These are phyloP conservation scores for Staphylotrichum longicolle DNA, from an alignment of 495 filamentous ascomycete species.

Conservation along the genomic window DNA sequence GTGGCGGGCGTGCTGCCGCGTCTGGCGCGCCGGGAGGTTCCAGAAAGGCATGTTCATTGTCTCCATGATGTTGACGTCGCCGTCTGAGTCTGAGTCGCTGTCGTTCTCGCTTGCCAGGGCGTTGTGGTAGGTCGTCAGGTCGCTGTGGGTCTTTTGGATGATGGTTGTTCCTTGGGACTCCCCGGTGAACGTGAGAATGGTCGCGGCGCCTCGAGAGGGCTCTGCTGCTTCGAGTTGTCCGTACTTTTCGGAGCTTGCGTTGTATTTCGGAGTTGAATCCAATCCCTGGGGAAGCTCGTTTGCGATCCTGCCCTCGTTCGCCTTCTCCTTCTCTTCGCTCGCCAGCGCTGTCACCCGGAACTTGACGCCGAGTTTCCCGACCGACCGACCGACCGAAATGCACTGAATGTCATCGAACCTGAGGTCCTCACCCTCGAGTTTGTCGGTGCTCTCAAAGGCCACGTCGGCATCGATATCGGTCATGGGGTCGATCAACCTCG, in stretches of 20 bases:
- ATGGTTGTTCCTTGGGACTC: background rate
- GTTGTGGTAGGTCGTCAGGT: background rate
- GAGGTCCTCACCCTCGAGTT: slow-evolving; percentile 9
- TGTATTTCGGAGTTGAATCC: background rate
- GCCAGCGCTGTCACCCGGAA: no score
- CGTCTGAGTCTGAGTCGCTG: background rate
- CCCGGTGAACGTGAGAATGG: background rate
- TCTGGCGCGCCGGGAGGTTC: slow-evolving; percentile 1
- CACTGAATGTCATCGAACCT: slow-evolving; percentile 26
- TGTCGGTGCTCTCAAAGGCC: slow-evolving; percentile 5
- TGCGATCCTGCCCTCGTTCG: background rate
- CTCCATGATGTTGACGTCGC: slow-evolving; percentile 13
- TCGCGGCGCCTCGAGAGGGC: background rate
- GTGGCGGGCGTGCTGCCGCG: background rate
- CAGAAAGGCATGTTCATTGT: slow-evolving; percentile 25
- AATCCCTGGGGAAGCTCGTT: background rate
- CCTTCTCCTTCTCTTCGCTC: background rate
- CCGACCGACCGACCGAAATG: slow-evolving; percentile 21
- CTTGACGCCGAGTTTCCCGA: background rate
- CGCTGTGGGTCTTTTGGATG: slow-evolving; percentile 1
- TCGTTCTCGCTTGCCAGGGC: background rate
- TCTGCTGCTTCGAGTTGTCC: background rate
- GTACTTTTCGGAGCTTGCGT: background rate
- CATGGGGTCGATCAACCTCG: slow-evolving; percentile 16
- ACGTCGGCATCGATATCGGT: slow-evolving; percentile 9